Conservation (phyloP, 345 rosid genomes). For the Odontarrhena argentea region DNA sequence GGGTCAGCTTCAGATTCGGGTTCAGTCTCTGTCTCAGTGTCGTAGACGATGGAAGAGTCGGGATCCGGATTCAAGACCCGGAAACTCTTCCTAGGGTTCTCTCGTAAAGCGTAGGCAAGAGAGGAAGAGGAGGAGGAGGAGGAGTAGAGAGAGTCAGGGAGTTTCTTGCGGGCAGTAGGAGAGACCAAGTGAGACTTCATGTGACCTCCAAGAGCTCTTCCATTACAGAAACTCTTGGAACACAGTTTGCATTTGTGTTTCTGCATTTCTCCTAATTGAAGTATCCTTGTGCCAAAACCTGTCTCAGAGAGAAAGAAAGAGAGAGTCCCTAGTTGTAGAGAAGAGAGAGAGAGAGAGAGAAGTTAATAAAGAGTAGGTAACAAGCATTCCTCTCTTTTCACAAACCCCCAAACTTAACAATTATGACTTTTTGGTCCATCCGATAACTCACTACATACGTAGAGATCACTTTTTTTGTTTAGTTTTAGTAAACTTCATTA, state of each 20-base stretch:
- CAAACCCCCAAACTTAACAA: constrained; percentile 52
- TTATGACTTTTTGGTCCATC: constrained; percentile 51
- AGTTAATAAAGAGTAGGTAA: constrained; percentile 91
- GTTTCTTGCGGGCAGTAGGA: constrained; percentile 38
- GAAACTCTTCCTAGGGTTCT: constrained; percentile 72
- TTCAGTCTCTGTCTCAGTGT: constrained; percentile 72
- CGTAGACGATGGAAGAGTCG: constrained; percentile 51
- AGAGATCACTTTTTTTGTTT: constrained; percentile 22
- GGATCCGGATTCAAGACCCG: constrained; percentile 71
- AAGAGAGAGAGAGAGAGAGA: constrained; percentile 43
- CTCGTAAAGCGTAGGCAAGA: constrained; percentile 56
- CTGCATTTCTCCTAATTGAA: constrained; percentile 51
- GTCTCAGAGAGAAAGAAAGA: constrained; percentile 14
- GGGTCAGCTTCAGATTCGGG: constrained; percentile 60
- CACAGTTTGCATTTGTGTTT: constrained; percentile 86
- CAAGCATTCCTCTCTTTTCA: constrained; percentile 91
- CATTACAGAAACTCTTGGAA: constrained; percentile 69
- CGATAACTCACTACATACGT: constrained; percentile 40
- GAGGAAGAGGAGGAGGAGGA: constrained; percentile 59
- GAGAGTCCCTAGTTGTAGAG: constrained; percentile 25
- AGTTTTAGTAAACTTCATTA: constrained; percentile 24
- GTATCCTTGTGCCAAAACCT: constrained; percentile 29
- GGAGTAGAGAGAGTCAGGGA: constrained; percentile 40
- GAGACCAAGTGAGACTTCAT: constrained; percentile 87
- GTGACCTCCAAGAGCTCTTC: constrained; percentile 95